Evolutionary conservation across 1,284 basidiomycete genomes (phyloP), one percentile per base, ranked within the genome.

Genomic region (Trichosporon asahii): DNA sequence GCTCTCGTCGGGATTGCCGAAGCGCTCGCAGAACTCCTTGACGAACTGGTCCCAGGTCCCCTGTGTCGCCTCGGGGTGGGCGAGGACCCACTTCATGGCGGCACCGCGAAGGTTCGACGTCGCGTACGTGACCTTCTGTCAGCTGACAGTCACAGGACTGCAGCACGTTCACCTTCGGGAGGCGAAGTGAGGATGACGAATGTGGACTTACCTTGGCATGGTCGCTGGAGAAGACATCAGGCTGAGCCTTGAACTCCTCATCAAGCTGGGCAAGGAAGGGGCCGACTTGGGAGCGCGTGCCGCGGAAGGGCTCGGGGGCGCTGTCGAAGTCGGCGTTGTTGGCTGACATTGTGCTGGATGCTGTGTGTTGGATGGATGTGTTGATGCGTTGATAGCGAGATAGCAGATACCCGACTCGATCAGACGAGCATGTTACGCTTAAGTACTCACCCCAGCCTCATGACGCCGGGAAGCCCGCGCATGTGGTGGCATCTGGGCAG

Each of bases 401-500:
- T 37, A 37, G 11, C 11, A 37, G 35, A 37, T 37, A 37, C 68
- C 74, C 75, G 18, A 74, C 70, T 64, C 72, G 68, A 89, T 29
- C 90, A 33, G 57, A 72, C 74, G 37, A 76, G 72, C 7, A 73
- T 70, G 1, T n/a, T n/a, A 73, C 90, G 6, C 91, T 91, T 0
- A 88, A 85, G 77, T 92, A 92, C 3, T n/a, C 37, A 90, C 90
- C 11, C 90, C 81, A 0, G 90, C 89, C 90, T 90, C 76, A 88
- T 88, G 15, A 89, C 89, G 12, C 90, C 90, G 66, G 89, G 86
- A 35, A 90, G 86, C 0, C 89, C 85, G 2, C 89, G 90, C 14
- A 89, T 86, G 77, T 86, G 14, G 68, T 69, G 27, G 55, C 53
- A 6, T 6, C 18, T n/a, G 18, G 18, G 18, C 8, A n/a, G 67